Percentiles rank a stretch among this genome's conserved stretches.
phyloP scores from a whole-genome alignment of 2,329 filamentous ascomycete species.

The Elsinoe perseae region DNA sequence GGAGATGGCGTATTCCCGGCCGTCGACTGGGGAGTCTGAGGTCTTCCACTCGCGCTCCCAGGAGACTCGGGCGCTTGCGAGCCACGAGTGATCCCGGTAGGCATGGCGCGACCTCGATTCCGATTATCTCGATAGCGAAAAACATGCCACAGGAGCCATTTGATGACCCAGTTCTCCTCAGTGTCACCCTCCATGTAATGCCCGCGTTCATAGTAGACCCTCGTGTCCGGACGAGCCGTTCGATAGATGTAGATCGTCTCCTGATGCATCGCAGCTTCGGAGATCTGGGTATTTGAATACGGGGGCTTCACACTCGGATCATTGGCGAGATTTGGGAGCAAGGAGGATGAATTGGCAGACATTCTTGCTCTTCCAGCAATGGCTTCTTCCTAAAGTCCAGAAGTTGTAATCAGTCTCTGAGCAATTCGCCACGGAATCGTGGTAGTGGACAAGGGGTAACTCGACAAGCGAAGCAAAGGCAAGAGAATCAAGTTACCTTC shows the following conservation, averaged over 20 bases:
- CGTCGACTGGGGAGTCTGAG: not conserved
- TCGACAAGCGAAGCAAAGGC: not conserved
- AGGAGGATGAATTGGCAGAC: constrained; percentile 32
- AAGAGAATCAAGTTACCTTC: constrained; percentile 31
- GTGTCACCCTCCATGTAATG: constrained; percentile 34
- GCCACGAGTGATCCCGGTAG: constrained; percentile 16
- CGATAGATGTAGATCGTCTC: constrained; percentile 38
- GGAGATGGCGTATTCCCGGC: not conserved
- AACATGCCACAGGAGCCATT: constrained; percentile 47
- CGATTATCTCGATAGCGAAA: constrained; percentile 42
- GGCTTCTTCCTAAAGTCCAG: constrained; percentile 35
- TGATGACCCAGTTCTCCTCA: constrained; percentile 44
- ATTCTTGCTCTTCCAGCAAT: constrained; percentile 35
- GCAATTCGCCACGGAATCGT: too few species aligned
- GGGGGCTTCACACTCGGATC: constrained; percentile 31
- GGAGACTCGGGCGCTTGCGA: not conserved
- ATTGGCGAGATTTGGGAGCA: constrained; percentile 32
- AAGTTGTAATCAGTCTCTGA: not conserved
- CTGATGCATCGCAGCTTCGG: constrained; percentile 41
- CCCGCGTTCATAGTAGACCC: constrained; percentile 36
- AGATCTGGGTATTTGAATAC: constrained; percentile 42
- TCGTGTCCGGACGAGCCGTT: constrained; percentile 33
- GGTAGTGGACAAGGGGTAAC: too few species aligned
- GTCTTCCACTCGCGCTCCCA: not conserved
- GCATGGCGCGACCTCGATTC: constrained; percentile 23